These are phyloP conservation scores for Trichomonas vaginalis DNA, from an alignment of 208 protist genomes.

Conservation along the genomic window DNA sequence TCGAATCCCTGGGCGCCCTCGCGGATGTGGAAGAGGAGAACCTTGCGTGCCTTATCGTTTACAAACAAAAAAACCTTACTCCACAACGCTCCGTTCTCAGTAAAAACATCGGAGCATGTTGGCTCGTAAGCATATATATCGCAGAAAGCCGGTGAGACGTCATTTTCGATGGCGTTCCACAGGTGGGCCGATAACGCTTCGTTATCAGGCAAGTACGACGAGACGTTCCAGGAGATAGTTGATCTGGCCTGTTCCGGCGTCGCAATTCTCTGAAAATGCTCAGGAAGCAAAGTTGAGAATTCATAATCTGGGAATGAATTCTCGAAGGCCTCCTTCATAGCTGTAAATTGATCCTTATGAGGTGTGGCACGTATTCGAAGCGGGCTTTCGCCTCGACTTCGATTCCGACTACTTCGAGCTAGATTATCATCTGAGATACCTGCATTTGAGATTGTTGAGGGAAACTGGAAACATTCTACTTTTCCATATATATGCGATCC, in stretches of 20 bases:
- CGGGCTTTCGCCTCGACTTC: not conserved
- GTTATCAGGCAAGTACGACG: not conserved
- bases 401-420: not conserved
- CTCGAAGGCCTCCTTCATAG: not conserved
- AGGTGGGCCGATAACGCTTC: not conserved
- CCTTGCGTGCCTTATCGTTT: not conserved
- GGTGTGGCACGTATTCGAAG: not conserved
- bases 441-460: not conserved
- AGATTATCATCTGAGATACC: not conserved
- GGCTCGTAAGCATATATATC: not conserved
- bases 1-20: not conserved
- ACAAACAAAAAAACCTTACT: not conserved
- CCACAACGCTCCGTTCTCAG: not conserved
- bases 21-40: not conserved
- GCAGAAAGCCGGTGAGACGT: not conserved
- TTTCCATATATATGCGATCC: not conserved
- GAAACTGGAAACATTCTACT: not conserved
- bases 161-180: not conserved
- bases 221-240: not conserved
- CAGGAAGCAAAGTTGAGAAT: not conserved
- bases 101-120: not conserved
- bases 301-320: not conserved
- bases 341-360: not conserved
- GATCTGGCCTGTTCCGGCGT: not conserved
- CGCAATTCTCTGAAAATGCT: not conserved